Evolutionary conservation across 2,329 filamentous ascomycete species (phyloP), one percentile per base, ranked within the genome.

Genomic region (Fusarium camptoceras): DNA sequence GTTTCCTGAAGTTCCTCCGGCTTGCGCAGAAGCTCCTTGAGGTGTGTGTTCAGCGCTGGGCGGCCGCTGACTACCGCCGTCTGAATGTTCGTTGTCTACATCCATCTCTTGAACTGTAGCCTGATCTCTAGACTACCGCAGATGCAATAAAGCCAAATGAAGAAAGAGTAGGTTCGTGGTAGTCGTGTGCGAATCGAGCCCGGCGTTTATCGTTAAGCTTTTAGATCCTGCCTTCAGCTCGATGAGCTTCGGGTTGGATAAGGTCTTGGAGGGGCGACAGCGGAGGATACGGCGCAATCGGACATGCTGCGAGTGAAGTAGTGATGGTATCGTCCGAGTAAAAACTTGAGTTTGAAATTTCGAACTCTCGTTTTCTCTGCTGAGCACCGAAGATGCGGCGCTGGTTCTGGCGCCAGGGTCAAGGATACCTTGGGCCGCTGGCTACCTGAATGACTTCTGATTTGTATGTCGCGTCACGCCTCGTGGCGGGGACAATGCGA

Each of bases 31-130:
- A 65, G 63, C 56, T 58, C 75, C 74, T 61, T 81, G 80, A 8
- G 79, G 78, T 11, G 79, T 81, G 67, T 74, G 77, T 47, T 73
- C 75, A 27, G 76, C 71, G 64, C 78, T 80, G 53, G 74, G 71
- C 42, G 77, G 78, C 47, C 76, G 77, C 59, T 80, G 46, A 65
- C 71, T 20, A 68, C 75, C 30, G 69, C 75, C 31, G 67, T 76
- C 42, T 74, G 77, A 54, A 76, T 77, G 34, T 44, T 73, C 72
- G 54, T 73, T 70, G 50, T 80, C 78, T 37, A 76, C 72, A 22
- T 81, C 78, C 78, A 81, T 80, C 24, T 64, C 55, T 57, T 49
- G 28, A 50, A 53, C 59, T 54, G 47, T 43, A 24, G 58, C 59
- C 57, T 63, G 31, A 27, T 54, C 49, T 48, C 42, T 57, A 62